These are phyloP conservation scores for Thinopyrum obtusiflorum DNA, from an alignment of 202 grass and related monocot genomes.

Conservation along the genomic window DNA sequence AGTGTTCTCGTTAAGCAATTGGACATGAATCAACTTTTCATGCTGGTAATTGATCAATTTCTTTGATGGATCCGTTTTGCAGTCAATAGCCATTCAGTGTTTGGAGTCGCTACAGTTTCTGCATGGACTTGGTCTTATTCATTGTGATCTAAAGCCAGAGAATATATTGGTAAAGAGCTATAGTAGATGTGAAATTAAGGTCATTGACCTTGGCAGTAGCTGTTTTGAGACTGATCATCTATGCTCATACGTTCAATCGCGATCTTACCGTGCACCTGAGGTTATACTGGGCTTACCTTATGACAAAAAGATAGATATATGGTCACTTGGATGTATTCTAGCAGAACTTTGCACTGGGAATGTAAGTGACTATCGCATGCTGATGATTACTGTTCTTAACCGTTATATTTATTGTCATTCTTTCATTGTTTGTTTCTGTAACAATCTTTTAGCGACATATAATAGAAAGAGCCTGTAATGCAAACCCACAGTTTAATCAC, in stretches of 20 bases:
- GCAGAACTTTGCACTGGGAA: slow-evolving; percentile 99
- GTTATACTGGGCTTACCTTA: slow-evolving; percentile 93
- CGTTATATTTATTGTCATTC: slow-evolving; percentile 1
- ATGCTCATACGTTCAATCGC: slow-evolving; percentile 93
- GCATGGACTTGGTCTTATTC: slow-evolving; percentile 93
- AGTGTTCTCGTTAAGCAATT: slow-evolving; percentile 1
- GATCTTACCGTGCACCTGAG: slow-evolving; percentile 95
- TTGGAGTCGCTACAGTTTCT: slow-evolving; percentile 95
- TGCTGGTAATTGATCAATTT: slow-evolving; percentile 23
- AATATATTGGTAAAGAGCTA: slow-evolving; percentile 99
- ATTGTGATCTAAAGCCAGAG: slow-evolving; percentile 98
- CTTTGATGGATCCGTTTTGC: slow-evolving; percentile 27
- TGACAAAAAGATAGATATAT: slow-evolving; percentile 99
- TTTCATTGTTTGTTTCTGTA: neutral
- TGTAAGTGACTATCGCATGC: slow-evolving; percentile 54
- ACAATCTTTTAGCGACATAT: neutral
- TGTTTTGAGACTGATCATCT: slow-evolving; percentile 99
- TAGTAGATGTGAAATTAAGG: slow-evolving; percentile 97
- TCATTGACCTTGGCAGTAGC: slow-evolving; percentile 98
- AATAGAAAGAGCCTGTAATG: neutral
- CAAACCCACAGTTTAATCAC: neutral
- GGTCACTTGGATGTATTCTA: slow-evolving; percentile 98
- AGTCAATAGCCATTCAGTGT: slow-evolving; percentile 99
- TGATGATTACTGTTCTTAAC: slow-evolving; percentile 1
- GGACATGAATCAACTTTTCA: slow-evolving; percentile 2